Evolutionary conservation across 371 early-diverging fungal genomes (phyloP).

Genomic region (Fennellomyces sp.): DNA sequence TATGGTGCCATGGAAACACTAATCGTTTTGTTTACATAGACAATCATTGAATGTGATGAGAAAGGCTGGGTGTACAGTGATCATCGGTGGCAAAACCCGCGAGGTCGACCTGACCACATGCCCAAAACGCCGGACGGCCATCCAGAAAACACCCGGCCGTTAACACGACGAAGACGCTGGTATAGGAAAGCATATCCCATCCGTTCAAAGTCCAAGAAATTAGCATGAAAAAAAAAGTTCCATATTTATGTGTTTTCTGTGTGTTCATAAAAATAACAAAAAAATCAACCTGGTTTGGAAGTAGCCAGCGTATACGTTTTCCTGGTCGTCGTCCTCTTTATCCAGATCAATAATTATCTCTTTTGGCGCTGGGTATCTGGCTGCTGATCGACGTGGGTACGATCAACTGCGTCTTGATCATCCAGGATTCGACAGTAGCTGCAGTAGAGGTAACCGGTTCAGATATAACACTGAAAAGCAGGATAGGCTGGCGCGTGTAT

Average conservation of each 20-base stretch:
- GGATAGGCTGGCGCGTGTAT: not conserved
- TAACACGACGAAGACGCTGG: constrained; percentile 31
- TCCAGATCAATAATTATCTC: not conserved
- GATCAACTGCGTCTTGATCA: not conserved
- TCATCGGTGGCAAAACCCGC: constrained; percentile 32
- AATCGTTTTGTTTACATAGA: constrained; percentile 3
- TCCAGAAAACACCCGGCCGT: constrained; percentile 11
- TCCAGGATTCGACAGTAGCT: not conserved
- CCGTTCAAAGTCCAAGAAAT: constrained; percentile 7
- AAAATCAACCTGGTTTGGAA: not conserved
- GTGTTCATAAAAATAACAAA: not conserved
- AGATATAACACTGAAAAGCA: not conserved
- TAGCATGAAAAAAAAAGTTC: constrained; percentile 6
- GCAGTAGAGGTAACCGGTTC: not conserved
- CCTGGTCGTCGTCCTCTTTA: not conserved
- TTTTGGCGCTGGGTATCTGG: not conserved
- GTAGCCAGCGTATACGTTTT: not conserved
- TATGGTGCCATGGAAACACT: not conserved
- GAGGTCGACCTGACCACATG: constrained; percentile 10
- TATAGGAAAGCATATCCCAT: constrained; percentile 19
- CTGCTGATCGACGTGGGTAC: not conserved
- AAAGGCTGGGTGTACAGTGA: constrained; percentile 41
- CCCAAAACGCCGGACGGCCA: not conserved
- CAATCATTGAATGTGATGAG: constrained; percentile 28
- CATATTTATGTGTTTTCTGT: no score